phyloP scores from a whole-genome alignment of 306 rosid species.

The Rosa rugosa region DNA sequence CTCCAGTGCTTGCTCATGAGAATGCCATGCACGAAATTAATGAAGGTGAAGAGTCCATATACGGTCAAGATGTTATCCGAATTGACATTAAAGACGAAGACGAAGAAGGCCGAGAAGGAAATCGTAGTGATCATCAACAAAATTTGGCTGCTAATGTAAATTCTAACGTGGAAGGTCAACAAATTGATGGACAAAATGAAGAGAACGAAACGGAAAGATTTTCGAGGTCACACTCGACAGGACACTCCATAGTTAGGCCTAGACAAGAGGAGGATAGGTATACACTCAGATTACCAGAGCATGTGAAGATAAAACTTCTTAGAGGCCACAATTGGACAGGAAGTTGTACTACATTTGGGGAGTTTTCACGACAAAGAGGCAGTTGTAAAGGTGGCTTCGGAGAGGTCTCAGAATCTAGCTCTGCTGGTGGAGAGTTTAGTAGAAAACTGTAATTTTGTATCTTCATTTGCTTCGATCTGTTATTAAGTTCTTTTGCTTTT shows the following conservation, averaged over 20 bases:
- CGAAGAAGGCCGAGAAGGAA: slow-evolving; percentile 9
- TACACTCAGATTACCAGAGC: slow-evolving; percentile 53
- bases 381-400: slow-evolving; percentile 38
- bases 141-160: neutral
- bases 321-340: slow-evolving; percentile 42
- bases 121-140: neutral
- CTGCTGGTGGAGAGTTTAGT: neutral
- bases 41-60: neutral
- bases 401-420: slow-evolving; percentile 19
- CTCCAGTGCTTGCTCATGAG: neutral
- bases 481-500: neutral
- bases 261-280: slow-evolving; percentile 40
- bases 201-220: slow-evolving; percentile 20
- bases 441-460: slow-evolving; percentile 12
- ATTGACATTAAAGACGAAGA: slow-evolving; percentile 38
- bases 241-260: slow-evolving; percentile 58
- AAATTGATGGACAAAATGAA: neutral
- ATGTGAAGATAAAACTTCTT: slow-evolving; percentile 31
- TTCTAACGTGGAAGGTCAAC: neutral
- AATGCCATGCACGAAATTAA: slow-evolving; percentile 8
- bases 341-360: slow-evolving; percentile 49
- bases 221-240: slow-evolving; percentile 64
- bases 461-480: neutral
- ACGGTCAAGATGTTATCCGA: slow-evolving; percentile 20
- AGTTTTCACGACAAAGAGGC: slow-evolving; percentile 27